Evolutionary conservation across 2,329 filamentous ascomycete genomes (phyloP), one percentile per base, ranked within the genome.

Genomic region (Akanthomyces uredinophilus): DNA sequence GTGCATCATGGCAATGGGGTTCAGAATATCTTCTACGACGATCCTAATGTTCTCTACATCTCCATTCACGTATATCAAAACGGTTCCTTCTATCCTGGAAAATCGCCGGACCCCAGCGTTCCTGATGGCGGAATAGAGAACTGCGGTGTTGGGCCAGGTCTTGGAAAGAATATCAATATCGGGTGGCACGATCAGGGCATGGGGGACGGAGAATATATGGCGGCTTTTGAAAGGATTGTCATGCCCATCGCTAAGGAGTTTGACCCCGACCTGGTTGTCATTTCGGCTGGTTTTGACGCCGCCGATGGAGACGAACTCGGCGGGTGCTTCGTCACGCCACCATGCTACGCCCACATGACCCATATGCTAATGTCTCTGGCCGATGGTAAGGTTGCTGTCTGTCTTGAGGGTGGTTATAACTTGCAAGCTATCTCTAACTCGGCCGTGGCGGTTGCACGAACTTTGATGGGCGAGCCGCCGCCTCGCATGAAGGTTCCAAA

Each of bases 331-430:
- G 95, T 99, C 5, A 89, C 92, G 1, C 95, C 95, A 0, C 78
- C 87, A 5, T 96, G 95, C 71, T 99, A 98, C 72, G 91, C 93
- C 16, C 94, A 99, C 71, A 98, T 99, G 95, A 98, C 95, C 18
- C 92, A 97, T 72, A 97, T 98, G 94, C 84, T 99, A 53, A 98
- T 97, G 93, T 92, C 91, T 2, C 81, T 99, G 22, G 94, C 95
- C 0, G 83, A 87, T 50, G 95, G 95, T 32, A 96, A 93, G 71
- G 83, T 99, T 16, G 90, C 91, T 2, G 94, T 97, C 10, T 97
- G 93, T 71, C 81, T 99, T 2, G 95, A 99, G 77, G 95, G 95
- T 24, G 95, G 95, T 10, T 99, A 99, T 75, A 98, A 98, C 69
- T 85, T 99, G 27, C 81, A 87, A 53, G 95, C 95, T 0, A 99